Base-by-base conservation (phyloP, 805 yeast genomes). In the Lipomyces sp. region DNA sequence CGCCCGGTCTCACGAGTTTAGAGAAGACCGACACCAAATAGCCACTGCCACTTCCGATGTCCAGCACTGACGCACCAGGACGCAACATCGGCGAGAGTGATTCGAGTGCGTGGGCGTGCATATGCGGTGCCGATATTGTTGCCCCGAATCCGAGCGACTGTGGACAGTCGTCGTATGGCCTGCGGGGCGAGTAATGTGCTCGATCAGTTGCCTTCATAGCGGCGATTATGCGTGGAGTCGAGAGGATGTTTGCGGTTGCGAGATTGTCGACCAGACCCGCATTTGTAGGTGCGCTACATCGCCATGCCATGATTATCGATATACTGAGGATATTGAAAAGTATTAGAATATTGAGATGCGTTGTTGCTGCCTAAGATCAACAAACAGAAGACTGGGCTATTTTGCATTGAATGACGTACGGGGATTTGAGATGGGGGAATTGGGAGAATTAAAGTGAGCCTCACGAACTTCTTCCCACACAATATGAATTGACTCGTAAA, bases 91-190 rank as follows among this genome's bases (percentile, higher is more conserved):
- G 45, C n/a, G 56, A 67, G 30, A 70, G 60, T 8, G 68, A 55
- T 42, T 64, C 62, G 11, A 64, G 15, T 24, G 73, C 67, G 7
- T 39, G 57, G 24, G 70, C 72, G 57, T 70, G 73, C 73, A 70
- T 70, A 42, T 70, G 73, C 2, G 73, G 73, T n/a, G 73, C 73
- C 15, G 73, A 70, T 30, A 70, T 70, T 5, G 72, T 70, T 5
- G 69, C 67, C 8, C 67, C 68, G 56, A 51, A 64, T 8, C 73
- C 73, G 15, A 70, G 67, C 11, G 39, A 24, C 50, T 69, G 71
- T 3, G 72, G 72, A 5, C 67, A 63, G 53, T 69, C 72, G 8
- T 53, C 65, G 62, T 69, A 69, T 7, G 72, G 69, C 11, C 51
- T 18, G 35, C 53, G 55, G 18, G 72, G 72, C 3, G 64, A 50